Evolutionary conservation across 2,329 filamentous ascomycete genomes (phyloP).

Genomic region (Venturia asperata): DNA sequence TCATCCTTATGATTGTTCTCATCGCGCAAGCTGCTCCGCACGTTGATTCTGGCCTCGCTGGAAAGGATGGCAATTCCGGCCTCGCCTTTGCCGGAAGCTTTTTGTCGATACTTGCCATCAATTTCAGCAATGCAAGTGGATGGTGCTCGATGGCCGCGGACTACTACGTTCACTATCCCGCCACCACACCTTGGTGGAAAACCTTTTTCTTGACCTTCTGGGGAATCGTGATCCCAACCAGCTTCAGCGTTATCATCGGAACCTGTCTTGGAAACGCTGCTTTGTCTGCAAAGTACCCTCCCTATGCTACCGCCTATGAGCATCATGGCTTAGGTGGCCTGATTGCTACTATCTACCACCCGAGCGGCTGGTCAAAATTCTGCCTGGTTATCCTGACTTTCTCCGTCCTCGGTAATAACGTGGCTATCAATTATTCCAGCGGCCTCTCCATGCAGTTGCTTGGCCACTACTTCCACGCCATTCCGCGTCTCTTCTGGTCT

Average conservation of each 20-base stretch:
- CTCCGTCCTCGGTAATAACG: conserved; percentile 41
- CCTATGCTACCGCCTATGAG: conserved; percentile 31
- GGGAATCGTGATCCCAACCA: conserved; percentile 36
- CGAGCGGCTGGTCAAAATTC: conserved; percentile 43
- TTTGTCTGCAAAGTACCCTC: conserved; percentile 21
- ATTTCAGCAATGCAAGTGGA: conserved; percentile 25
- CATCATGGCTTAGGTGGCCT: conserved; percentile 43
- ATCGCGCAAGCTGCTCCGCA: conserved; percentile 36
- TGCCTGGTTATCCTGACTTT: conserved; percentile 39
- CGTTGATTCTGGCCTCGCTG: conserved; percentile 33
- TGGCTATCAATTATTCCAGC: conserved; percentile 45
- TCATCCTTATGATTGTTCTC: conserved; percentile 43
- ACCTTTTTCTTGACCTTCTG: conserved; percentile 38
- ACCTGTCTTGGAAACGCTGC: conserved; percentile 37
- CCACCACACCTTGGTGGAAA: conserved; percentile 33
- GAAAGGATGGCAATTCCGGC: conserved; percentile 26
- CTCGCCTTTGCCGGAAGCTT: conserved; percentile 29
- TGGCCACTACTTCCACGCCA: conserved; percentile 42
- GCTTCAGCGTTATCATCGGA: conserved; percentile 41
- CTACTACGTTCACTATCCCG: conserved; percentile 40
- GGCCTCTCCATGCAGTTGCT: conserved; percentile 43
- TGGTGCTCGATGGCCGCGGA: conserved; percentile 39
- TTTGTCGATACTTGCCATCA: conserved; percentile 28
- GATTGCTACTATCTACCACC: conserved; percentile 40
- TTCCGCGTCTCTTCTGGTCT: conserved; percentile 46